Evolutionary conservation across 2,329 filamentous ascomycete genomes (phyloP), one percentile per base, ranked within the genome.

Genomic region (Colletotrichum spinosum): DNA sequence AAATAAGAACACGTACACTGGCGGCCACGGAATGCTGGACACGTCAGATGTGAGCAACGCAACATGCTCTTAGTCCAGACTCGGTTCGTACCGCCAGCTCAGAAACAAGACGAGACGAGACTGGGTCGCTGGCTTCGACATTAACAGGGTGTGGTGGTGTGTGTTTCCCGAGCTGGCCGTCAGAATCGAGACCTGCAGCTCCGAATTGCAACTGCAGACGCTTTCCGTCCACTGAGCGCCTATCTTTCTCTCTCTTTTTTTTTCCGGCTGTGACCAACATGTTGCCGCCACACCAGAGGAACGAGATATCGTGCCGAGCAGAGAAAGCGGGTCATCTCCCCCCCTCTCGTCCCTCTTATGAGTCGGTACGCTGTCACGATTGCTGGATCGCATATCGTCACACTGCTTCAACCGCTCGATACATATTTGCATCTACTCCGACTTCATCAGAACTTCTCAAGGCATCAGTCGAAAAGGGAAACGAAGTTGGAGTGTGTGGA

Each of bases 141-240:
- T n/a, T 35, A 25, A 45, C 13, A 6, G 35, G 45, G 55, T 44
- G 63, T 68, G 66, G 63, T 67, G 57, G 63, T 46, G 63, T 60
- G 54, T 59, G 53, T 62, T 55, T 45, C 25, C 58, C 42, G 46
- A 34, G 41, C 33, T 55, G 63, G 50, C 58, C 57, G 41, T 55
- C 63, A 51, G 51, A 67, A 67, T 68, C 66, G 61, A 67, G 48
- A 62, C 66, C 66, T 68, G 66, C 63, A 68, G 63, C 50, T 59
- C 57, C 63, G 54, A 63, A 68, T 68, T 55, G 63, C 45, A 49
- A 56, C 54, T 67, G 57, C 66, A 68, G 66, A 56, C 51, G 50
- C 60, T 60, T 64, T 49, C 50, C 38, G 44, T 55, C 60, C 54
- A 65, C 50, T 51, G 15, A 65, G 54, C 55, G 45, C 17, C 51